phyloP scores from a whole-genome alignment of 768 basidiomycete species.

The Tricholoma saponaceum region DNA sequence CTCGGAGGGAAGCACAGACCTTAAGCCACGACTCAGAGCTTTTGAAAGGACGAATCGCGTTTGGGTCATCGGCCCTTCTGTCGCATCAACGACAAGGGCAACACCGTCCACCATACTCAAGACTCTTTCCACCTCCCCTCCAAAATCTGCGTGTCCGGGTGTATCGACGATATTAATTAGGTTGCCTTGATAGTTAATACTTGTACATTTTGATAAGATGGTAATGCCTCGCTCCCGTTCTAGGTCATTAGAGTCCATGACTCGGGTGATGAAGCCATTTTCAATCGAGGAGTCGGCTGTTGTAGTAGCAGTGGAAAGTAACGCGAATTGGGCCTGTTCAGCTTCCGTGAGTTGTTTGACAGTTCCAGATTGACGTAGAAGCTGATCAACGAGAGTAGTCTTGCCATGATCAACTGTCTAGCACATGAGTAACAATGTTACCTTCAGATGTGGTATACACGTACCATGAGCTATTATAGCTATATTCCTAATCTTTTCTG shows the following conservation, averaged over 20 bases:
- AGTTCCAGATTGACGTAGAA: conserved; percentile 46
- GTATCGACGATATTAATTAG: conserved; percentile 60
- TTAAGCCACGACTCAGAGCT: conserved; percentile 38
- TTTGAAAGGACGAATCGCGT: conserved; percentile 50
- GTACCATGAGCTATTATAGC: conserved; percentile 49
- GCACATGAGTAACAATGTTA: not conserved
- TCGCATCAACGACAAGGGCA: conserved; percentile 55
- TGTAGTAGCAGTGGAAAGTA: conserved; percentile 23
- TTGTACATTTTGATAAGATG: conserved; percentile 57
- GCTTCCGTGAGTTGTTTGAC: conserved; percentile 34
- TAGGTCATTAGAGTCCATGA: conserved; percentile 51
- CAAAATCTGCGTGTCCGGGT: conserved; percentile 61
- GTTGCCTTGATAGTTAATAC: conserved; percentile 43
- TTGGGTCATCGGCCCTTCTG: conserved; percentile 61
- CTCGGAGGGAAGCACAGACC: conserved; percentile 21
- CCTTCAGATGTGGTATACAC: conserved; percentile 8
- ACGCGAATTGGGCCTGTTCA: conserved; percentile 32
- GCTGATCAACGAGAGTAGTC: conserved; percentile 49
- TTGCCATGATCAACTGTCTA: conserved; percentile 47
- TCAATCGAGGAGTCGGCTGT: conserved; percentile 32
- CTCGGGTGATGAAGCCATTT: conserved; percentile 36
- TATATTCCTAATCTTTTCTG: conserved; percentile 42
- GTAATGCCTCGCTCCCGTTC: conserved; percentile 61
- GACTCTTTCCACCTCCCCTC: conserved; percentile 58
- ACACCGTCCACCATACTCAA: conserved; percentile 61